Percentiles rank a stretch among this genome's conserved stretches.
Evolutionary conservation across 352 stramenopile species (phyloP).

Genomic region (Phytophthora litchii): DNA sequence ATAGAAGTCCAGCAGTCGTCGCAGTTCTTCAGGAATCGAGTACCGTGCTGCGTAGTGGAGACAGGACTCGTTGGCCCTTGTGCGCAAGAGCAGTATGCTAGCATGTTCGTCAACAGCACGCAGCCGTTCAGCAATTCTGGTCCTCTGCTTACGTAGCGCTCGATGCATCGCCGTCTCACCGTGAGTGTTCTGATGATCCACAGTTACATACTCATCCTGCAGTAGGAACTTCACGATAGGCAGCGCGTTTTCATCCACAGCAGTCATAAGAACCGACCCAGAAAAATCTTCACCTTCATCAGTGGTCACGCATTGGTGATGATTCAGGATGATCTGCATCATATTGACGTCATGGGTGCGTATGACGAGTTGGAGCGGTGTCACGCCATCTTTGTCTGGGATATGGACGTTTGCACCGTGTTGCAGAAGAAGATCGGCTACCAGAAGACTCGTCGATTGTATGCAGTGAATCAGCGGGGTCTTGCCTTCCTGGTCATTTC

Average conservation of each 20-base stretch:
- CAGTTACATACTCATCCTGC: slow-evolving; percentile 16
- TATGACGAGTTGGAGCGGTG: slow-evolving; percentile 14
- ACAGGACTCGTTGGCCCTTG: slow-evolving; percentile 7
- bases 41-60: slow-evolving; percentile 30
- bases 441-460: slow-evolving; percentile 21
- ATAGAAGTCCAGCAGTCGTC: slow-evolving; percentile 13
- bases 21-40: slow-evolving; percentile 9
- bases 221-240: slow-evolving; percentile 21
- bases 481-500: slow-evolving; percentile 17
- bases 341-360: slow-evolving; percentile 11
- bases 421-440: slow-evolving; percentile 20
- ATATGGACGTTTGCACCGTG: slow-evolving; percentile 17
- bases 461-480: slow-evolving; percentile 23
- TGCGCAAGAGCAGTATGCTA: background rate
- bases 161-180: slow-evolving; percentile 29
- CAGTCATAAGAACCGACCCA: slow-evolving; percentile 11
- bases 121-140: slow-evolving; percentile 6
- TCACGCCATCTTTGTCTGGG: slow-evolving; percentile 7
- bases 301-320: slow-evolving; percentile 20
- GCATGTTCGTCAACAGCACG: slow-evolving; percentile 11
- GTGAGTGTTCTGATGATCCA: slow-evolving; percentile 1
- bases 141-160: slow-evolving; percentile 1
- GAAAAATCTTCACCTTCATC: slow-evolving; percentile 20
- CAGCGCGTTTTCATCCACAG: slow-evolving; percentile 14
- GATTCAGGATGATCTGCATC: slow-evolving; percentile 34